Conservation (phyloP, 768 basidiomycete genomes). For the Russula lepida region DNA sequence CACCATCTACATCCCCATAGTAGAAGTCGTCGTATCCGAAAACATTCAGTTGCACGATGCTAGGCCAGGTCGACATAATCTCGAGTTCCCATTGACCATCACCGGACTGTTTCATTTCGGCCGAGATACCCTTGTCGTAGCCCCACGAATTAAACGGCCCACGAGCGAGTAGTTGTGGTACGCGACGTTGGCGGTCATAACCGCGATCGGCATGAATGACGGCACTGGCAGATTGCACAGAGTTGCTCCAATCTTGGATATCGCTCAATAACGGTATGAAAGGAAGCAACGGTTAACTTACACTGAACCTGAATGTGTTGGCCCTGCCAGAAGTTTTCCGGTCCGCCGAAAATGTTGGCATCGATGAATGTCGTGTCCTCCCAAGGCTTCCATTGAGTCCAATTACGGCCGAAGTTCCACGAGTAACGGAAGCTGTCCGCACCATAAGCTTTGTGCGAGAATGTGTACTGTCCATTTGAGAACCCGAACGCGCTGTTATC, state of each 20-base stretch:
- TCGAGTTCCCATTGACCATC: slow-evolving; percentile 77
- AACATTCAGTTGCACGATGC: slow-evolving; percentile 83
- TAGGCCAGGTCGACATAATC: slow-evolving; percentile 87
- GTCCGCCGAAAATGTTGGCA: slow-evolving; percentile 41
- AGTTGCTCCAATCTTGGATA: slow-evolving; percentile 65
- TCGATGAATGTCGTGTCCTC: slow-evolving; percentile 64
- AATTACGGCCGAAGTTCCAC: slow-evolving; percentile 76
- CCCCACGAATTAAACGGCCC: slow-evolving; percentile 92
- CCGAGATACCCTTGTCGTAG: slow-evolving; percentile 71
- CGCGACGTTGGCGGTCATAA: slow-evolving; percentile 56
- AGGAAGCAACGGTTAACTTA: slow-evolving; percentile 31
- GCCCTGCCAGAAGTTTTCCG: slow-evolving; percentile 63
- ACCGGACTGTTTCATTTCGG: slow-evolving; percentile 54
- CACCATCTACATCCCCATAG: slow-evolving; percentile 84
- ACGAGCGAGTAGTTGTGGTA: slow-evolving; percentile 80
- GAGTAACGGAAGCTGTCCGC: slow-evolving; percentile 86
- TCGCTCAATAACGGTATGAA: neutral
- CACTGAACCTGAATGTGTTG: slow-evolving; percentile 87
- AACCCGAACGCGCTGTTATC: slow-evolving; percentile 50
- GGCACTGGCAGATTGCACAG: slow-evolving; percentile 50
- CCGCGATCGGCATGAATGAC: slow-evolving; percentile 73
- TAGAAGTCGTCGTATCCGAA: slow-evolving; percentile 88
- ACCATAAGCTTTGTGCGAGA: slow-evolving; percentile 76
- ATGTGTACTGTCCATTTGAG: slow-evolving; percentile 57
- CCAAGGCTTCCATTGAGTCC: slow-evolving; percentile 76